A percentile compares a stretch with the other conserved stretches of the same genome.
Conservation (phyloP, 2,329 filamentous ascomycete species). For the Rachicladosporium sp. region DNA sequence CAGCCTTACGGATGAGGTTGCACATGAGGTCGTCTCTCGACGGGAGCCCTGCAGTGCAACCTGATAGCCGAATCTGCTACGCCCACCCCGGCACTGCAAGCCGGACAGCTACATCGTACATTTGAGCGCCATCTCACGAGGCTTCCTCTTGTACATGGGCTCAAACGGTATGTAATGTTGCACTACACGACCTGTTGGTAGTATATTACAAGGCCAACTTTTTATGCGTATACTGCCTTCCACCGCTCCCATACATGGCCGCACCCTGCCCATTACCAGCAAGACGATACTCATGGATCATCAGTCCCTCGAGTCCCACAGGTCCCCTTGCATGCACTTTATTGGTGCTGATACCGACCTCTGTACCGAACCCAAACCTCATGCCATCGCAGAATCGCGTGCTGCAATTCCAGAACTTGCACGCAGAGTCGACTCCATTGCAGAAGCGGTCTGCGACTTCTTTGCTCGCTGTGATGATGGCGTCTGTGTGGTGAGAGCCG, state of each 20-base stretch:
- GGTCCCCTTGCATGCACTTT: slow-evolving; percentile 93
- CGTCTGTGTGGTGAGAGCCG: slow-evolving; percentile 88
- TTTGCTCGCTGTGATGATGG: slow-evolving; percentile 62
- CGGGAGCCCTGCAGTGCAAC: too few species aligned
- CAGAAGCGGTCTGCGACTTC: slow-evolving; percentile 70
- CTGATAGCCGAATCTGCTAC: too few species aligned
- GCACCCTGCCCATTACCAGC: slow-evolving; percentile 74
- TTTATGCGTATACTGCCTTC: slow-evolving; percentile 45
- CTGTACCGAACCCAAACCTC: slow-evolving; percentile 93
- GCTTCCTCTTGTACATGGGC: too few species aligned
- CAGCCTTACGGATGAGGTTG: too few species aligned
- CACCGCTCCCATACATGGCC: slow-evolving; percentile 52
- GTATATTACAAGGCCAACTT: slow-evolving; percentile 25
- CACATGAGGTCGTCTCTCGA: too few species aligned
- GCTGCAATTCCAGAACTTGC: slow-evolving; percentile 94
- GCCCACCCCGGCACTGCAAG: too few species aligned
- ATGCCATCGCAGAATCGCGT: slow-evolving; percentile 93
- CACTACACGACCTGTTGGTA: not conserved
- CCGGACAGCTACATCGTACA: too few species aligned
- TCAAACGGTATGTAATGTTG: too few species aligned
- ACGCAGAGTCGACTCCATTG: slow-evolving; percentile 72
- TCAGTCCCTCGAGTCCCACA: slow-evolving; percentile 85
- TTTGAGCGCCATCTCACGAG: too few species aligned
- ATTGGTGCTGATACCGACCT: slow-evolving; percentile 97
- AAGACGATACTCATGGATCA: slow-evolving; percentile 95